Base-by-base conservation (phyloP, 75 land plant genomes). In the Gnetum montanum region DNA sequence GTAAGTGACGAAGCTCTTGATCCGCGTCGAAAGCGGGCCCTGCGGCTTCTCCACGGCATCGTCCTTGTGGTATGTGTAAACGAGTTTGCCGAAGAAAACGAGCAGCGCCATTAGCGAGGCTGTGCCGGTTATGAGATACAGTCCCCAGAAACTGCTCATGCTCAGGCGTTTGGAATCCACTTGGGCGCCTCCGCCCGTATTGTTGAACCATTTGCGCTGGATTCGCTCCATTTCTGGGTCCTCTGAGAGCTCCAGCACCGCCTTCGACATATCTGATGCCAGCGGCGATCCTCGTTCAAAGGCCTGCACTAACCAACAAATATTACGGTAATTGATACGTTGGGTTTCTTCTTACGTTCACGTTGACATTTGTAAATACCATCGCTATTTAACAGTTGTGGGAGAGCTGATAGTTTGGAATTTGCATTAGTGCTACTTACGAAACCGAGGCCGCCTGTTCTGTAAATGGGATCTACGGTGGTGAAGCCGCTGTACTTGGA, bases 401-500 rank as follows among this genome's bases (percentile, higher is more conserved):
- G 43, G 12, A 15, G 16, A 41, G 16, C 13, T 15, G n/a, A 15
- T 41, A 15, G n/a, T n/a, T 41, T 15, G 43, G 16, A 15, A 41
- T 41, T 15, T 3, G 16, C 13, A 41, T 40, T 54, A 19, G 10
- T 64, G 50, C n/a, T n/a, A 74, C 62, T 67, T 80, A 82, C 81
- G 59, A 80, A 84, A 20, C 88, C 80, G 58, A 75, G 65, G 6
- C 88, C 88, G 2, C 80, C 78, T 8, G 76, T 62, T 26, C 72
- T 76, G 57, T 52, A 70, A 18, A 48, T 58, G 6, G 61, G 74
- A 8, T 77, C 88, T 26, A 71, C 70, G 1, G 54, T 72, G 16
- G 74, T 67, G 57, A 67, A 84, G 22, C 60, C 74, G 53, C 72
- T 66, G 10, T 64, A 24, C 6, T 34, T 40, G 4, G 58, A 60